Conservation (phyloP, 1,139 yeast genomes). For the Sugiyamaella novakii region DNA sequence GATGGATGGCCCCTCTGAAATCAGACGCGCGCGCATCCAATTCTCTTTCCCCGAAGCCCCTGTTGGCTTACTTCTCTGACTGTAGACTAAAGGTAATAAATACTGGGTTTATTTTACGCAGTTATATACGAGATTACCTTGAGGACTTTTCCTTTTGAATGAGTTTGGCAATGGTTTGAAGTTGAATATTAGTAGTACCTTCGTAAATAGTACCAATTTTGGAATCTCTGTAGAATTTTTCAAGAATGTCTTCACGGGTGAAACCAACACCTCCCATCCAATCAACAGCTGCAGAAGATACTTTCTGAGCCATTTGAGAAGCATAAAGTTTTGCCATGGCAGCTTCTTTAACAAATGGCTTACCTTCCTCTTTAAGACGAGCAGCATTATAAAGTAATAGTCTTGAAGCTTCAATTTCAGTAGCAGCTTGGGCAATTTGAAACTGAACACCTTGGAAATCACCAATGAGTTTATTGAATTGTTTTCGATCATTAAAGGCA, state of each 20-base stretch:
- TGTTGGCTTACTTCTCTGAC: no score
- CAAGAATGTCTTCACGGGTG: constrained; percentile 48
- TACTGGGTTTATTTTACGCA: no score
- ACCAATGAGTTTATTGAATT: constrained; percentile 48
- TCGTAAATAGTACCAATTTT: constrained; percentile 52
- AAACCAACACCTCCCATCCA: constrained; percentile 55
- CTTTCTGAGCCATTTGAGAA: constrained; percentile 47
- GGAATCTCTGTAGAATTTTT: constrained; percentile 49
- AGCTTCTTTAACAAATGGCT: constrained; percentile 47
- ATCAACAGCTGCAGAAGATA: constrained; percentile 48
- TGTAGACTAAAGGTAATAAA: no score
- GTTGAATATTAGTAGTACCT: constrained; percentile 50
- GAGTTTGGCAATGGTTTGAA: constrained; percentile 48
- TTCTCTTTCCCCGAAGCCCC: no score
- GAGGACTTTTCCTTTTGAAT: constrained; percentile 41
- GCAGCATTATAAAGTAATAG: constrained; percentile 50
- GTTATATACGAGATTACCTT: no score
- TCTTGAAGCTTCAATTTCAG: constrained; percentile 51
- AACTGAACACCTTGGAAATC: constrained; percentile 52
- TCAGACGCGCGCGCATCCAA: no score
- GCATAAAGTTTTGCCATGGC: constrained; percentile 51
- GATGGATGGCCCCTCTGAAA: no score
- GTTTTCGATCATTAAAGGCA: constrained; percentile 47
- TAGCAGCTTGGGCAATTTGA: constrained; percentile 50
- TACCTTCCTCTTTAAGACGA: constrained; percentile 48